These are phyloP conservation scores for Polyporus tsugae DNA, from an alignment of 1,284 basidiomycete species.

Conservation along the genomic window DNA sequence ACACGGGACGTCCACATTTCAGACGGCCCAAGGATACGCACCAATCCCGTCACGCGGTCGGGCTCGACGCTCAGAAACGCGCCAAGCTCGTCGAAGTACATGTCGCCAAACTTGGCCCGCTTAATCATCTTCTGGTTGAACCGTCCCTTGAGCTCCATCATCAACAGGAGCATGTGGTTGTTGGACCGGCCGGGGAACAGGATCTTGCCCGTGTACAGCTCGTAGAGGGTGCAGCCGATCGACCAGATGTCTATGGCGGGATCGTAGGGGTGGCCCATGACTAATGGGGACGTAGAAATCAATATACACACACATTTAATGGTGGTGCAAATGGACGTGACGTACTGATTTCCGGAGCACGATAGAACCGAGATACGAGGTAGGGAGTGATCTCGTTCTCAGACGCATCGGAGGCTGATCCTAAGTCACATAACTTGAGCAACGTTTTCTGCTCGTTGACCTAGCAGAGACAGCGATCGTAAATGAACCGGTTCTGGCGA, in stretches of 20 bases:
- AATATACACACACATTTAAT: background rate
- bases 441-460: constrained; percentile 96
- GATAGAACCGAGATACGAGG: constrained; percentile 97
- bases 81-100: constrained; percentile 94
- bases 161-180: constrained; percentile 96
- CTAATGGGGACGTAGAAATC: constrained; percentile 50
- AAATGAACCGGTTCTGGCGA: constrained; percentile 6
- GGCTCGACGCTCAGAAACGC: constrained; percentile 84
- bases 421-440: constrained; percentile 95
- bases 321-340: constrained; percentile 28
- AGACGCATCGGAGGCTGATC: constrained; percentile 92
- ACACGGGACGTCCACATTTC: background rate
- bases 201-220: constrained; percentile 98
- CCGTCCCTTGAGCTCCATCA: constrained; percentile 97
- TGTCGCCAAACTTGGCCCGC: constrained; percentile 89
- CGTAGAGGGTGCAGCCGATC: constrained; percentile 96
- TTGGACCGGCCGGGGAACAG: constrained; percentile 97
- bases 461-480: constrained; percentile 49
- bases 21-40: constrained; percentile 51
- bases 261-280: constrained; percentile 95
- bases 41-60: constrained; percentile 84
- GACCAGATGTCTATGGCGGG: constrained; percentile 97
- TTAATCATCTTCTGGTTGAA: constrained; percentile 96
- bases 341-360: constrained; percentile 98
- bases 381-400: constrained; percentile 99